phyloP scores from a whole-genome alignment of 805 yeast species.

The Candida vaughaniae region DNA sequence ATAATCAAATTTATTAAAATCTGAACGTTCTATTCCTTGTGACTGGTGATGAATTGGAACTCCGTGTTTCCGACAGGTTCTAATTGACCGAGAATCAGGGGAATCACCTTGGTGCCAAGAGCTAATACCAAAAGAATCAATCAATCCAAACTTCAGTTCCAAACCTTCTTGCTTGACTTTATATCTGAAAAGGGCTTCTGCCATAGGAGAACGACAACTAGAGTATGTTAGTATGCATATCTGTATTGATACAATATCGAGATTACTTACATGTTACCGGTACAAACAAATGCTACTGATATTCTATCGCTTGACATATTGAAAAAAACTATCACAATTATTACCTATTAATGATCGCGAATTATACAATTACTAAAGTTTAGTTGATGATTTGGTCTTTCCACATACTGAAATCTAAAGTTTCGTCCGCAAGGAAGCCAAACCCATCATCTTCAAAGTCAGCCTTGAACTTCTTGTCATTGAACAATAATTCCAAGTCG shows the following conservation, averaged over 20 bases:
- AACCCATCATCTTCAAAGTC: constrained; percentile 15
- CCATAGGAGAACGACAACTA: constrained; percentile 96
- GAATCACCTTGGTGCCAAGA: constrained; percentile 79
- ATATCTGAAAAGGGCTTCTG: constrained; percentile 84
- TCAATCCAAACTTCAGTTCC: constrained; percentile 42
- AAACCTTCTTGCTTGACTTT: constrained; percentile 54
- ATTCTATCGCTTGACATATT: constrained; percentile 13
- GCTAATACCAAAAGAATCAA: constrained; percentile 89
- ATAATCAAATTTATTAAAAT: constrained; percentile 62
- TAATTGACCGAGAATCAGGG: constrained; percentile 75
- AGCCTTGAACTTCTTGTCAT: constrained; percentile 32
- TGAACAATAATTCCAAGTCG: constrained; percentile 36
- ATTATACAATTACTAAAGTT: background rate
- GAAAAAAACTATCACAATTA: background rate
- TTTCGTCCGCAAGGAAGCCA: constrained; percentile 18
- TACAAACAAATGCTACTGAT: constrained; percentile 84
- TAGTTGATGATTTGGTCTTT: constrained; percentile 7
- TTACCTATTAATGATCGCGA: background rate
- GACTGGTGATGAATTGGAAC: constrained; percentile 76
- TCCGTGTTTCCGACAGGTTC: constrained; percentile 66
- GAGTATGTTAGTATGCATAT: background rate
- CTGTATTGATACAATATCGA: constrained; percentile 1
- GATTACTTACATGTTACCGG: constrained; percentile 75
- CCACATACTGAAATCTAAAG: constrained; percentile 13
- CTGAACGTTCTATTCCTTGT: constrained; percentile 57